Conservation (phyloP, 768 basidiomycete species). For the Coprinellus micaceus region DNA sequence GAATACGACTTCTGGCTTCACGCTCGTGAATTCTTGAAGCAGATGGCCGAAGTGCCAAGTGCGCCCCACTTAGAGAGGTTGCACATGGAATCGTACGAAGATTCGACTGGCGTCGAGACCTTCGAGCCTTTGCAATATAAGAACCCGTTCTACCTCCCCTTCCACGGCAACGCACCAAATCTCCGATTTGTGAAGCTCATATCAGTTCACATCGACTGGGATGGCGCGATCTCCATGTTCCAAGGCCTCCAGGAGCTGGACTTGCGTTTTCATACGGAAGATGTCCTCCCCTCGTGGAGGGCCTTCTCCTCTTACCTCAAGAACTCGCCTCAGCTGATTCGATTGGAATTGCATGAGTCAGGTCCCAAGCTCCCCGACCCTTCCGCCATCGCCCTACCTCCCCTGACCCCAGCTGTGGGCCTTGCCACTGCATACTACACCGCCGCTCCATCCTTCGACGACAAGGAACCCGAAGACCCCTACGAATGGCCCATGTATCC, state of each 20-base stretch:
- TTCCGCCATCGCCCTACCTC: conserved; percentile 9
- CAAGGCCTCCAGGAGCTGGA: conserved; percentile 47
- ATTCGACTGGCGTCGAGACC: conserved; percentile 30
- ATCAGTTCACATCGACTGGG: conserved; percentile 74
- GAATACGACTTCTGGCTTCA: conserved; percentile 43
- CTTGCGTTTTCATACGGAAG: conserved; percentile 57
- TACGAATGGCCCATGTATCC: conserved; percentile 34
- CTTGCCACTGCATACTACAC: not conserved
- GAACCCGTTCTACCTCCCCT: conserved; percentile 36
- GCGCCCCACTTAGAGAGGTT: conserved; percentile 56
- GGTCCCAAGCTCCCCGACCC: conserved; percentile 40
- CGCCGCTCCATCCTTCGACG: conserved; percentile 23
- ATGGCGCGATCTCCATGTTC: conserved; percentile 40
- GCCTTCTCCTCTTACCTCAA: conserved; percentile 51
- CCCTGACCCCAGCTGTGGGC: not conserved
- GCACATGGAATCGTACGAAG: conserved; percentile 54
- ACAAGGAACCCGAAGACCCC: conserved; percentile 28
- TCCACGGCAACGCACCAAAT: conserved; percentile 53
- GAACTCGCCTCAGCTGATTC: conserved; percentile 49
- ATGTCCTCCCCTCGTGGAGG: conserved; percentile 58
- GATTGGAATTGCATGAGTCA: conserved; percentile 51
- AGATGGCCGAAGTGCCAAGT: conserved; percentile 38
- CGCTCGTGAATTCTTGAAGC: conserved; percentile 41
- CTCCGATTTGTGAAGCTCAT: conserved; percentile 50
- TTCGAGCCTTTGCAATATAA: conserved; percentile 40